A percentile compares a stretch with the other conserved stretches of the same genome.
phyloP scores from a whole-genome alignment of 2,329 filamentous ascomycete genomes.

The Neonectria sp. region DNA sequence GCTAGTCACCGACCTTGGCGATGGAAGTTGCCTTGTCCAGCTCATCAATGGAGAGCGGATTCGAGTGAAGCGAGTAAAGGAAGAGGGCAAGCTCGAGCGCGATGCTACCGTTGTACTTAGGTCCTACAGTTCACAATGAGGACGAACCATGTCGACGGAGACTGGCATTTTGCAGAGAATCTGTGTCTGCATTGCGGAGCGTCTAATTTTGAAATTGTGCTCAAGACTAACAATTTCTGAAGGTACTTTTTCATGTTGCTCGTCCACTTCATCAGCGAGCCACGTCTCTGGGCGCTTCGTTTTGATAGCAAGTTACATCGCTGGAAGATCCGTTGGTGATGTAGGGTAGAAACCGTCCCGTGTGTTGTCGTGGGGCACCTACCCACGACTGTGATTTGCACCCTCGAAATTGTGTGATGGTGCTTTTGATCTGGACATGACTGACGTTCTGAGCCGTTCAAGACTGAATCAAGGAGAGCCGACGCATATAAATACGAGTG shows the following conservation, averaged over 20 bases:
- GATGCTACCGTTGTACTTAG: slow-evolving; percentile 45
- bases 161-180: neutral
- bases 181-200: neutral
- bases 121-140: slow-evolving; percentile 23
- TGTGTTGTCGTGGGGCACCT: neutral
- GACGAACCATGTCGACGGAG: neutral
- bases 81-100: slow-evolving; percentile 52
- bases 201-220: too few species aligned
- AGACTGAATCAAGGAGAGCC: neutral
- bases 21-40: slow-evolving; percentile 44
- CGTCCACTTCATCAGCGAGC: too few species aligned
- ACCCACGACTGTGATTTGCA: neutral
- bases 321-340: neutral
- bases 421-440: neutral
- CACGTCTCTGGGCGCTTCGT: too few species aligned
- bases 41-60: slow-evolving; percentile 42
- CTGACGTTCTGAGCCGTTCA: neutral
- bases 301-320: neutral
- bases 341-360: neutral
- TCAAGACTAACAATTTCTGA: neutral
- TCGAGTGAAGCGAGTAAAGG: slow-evolving; percentile 50
- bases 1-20: slow-evolving; percentile 26
- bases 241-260: too few species aligned
- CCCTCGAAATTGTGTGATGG: neutral
- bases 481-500: neutral